Evolutionary conservation across 1,284 basidiomycete genomes (phyloP), one percentile per base, ranked within the genome.

Genomic region (Exobasidium cylindrosporum): DNA sequence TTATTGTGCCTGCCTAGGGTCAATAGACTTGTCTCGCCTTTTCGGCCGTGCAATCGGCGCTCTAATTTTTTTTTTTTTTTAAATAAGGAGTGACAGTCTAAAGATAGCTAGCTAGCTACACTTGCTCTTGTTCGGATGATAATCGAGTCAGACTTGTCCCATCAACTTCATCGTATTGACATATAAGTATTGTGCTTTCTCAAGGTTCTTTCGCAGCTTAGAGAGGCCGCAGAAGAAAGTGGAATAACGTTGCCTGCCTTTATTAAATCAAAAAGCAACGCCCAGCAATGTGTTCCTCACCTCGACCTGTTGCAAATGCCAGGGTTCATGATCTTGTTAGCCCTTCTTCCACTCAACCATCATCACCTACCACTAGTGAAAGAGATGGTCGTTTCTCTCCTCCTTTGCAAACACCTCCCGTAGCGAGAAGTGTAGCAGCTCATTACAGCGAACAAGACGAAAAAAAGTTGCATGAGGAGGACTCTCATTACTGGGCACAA

Each of bases 381-480:
- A 50, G 47, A 40, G 35, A 17, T 24, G 47, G 47, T 6, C 2
- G 47, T 4, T 21, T 50, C 14, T 24, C 54, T 21, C 54, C 28
- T 6, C 24, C 1, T 11, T 46, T 55, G 29, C 45, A 40, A 11
- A 73, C 69, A 10, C 71, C 67, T 1, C 70, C 70, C 29, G 62
- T 60, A 1, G 58, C 61, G 29, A 60, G 68, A 10, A 66, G 64
- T 31, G 68, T 67, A 24, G 64, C 64, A 31, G 63, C 69, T 17
- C 66, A 70, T 61, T 74, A 74, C 46, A 67, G 65, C 2, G 72
- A 74, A 44, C 64, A 64, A 0, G 72, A 74, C 57, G 72, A 74
- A 54, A 74, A 72, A 64, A 65, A 64, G 7, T 61, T 72, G 13
- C 72, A 72, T 56, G 67, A 74, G 57, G 68, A 66, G 26, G 68